Evolutionary conservation across 2,329 filamentous ascomycete genomes (phyloP), one percentile per base, ranked within the genome.

Genomic region (Orbilia ellipsospora): DNA sequence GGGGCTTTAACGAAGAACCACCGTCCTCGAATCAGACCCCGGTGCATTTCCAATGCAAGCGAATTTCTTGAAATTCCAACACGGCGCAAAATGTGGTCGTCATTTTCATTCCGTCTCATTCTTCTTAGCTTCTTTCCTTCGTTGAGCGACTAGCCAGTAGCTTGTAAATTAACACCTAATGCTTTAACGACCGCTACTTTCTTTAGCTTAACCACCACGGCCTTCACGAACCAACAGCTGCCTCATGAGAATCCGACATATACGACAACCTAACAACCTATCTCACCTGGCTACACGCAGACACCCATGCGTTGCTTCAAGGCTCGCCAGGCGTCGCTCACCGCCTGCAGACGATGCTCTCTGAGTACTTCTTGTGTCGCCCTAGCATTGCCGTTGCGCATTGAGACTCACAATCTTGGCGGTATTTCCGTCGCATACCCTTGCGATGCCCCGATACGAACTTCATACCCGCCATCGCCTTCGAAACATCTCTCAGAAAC

Each of bases 21-120:
- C 45, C 48, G 10, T 63, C 26, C 16, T 36, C 13, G 16, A 23
- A 52, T 45, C 59, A 45, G 67, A n/a, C 45, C 57, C 60, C 18
- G 52, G 60, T 45, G 16, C 92, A 94, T 81, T 90, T 90, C 94
- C 94, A 98, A 69, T 92, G 90, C 36, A 98, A 94, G 18, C 97
- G 87, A 83, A 94, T 92, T 82, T 97, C 94, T 20, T 16, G 16
- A 64, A 72, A 72, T 57, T 54, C 67, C 67, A 64, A 64, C 69
- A 59, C 36, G 44, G 31, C n/a, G 18, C 23, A 16, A 50, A 36
- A 36, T 7, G 10, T 36, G 31, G 31, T 36, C 31, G 31, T 36
- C 31, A 36, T 36, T 36, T 36, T 36, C 31, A 2, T 36, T 36
- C 10, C 6, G 28, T 31, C 7, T 31, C 28, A 31, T 31, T 31